Evolutionary conservation across 2,329 filamentous ascomycete genomes (phyloP), one percentile per base, ranked within the genome.

Genomic region (Cladophialophora exuberans): DNA sequence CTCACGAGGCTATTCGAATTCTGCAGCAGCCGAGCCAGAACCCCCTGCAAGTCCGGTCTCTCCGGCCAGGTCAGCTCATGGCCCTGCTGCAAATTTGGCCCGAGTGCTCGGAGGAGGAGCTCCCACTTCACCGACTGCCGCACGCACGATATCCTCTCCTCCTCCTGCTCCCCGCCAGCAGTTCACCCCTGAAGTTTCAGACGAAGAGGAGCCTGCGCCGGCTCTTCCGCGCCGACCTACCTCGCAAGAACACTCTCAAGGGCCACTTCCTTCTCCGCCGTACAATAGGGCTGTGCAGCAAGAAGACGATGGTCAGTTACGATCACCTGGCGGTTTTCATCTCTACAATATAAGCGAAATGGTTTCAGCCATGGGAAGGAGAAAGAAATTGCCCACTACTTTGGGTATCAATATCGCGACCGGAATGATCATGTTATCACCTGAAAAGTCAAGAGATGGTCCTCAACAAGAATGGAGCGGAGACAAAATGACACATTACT

Each of bases 281-380:
- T 78, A 80, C 63, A 83, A 79, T 62, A 68, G 82, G 65, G 72
- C 73, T 44, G 63, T 75, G 52, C 61, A 64, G 26, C 72, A 79
- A 53, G 73, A 79, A 45, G 75, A 81, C 2, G 76, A 78, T 20
- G 63, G 55, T 23, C 63, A 61, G 56, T 31, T 66, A 49, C 69
- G 72, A 25, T 86, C 87, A 1, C 89, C 89, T 4, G 89, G 89
- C 15, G 90, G 89, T 1, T 97, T 92, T 68, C 92, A 95, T 68
- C 80, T 97, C 71, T 97, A 97, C 74, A 97, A 96, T 66, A 92
- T 97, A 66, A 96, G 92, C 69, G 93, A 97, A 73, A 96, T 96
- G 88, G 84, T 96, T 3, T 93, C 91, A n/a, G 85, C 94, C 39
- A 92, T 96, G 84, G 93, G 93, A 53, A 96, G 96, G 77, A 88